A percentile compares a stretch with the other conserved stretches of the same genome.
Conservation (phyloP, 495 filamentous ascomycete species). For the Penicillium macrosclerotiorum region DNA sequence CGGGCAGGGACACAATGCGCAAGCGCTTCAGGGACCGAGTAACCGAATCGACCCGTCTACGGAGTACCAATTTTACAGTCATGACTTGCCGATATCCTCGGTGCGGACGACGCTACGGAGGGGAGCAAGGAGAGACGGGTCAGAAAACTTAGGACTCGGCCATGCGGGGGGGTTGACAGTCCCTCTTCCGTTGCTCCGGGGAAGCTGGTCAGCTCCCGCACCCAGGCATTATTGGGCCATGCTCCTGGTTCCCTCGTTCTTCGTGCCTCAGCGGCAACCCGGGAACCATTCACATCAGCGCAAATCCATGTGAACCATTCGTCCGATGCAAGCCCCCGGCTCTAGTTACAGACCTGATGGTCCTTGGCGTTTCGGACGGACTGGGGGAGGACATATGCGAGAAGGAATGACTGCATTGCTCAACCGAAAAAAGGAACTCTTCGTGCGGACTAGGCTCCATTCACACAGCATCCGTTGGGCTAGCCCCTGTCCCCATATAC, state of each 20-base stretch:
- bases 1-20: too few relatives aligned
- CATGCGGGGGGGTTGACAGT: constrained; percentile 36
- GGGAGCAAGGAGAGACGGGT: too few relatives aligned
- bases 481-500: too few relatives aligned
- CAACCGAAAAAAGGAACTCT: too few relatives aligned
- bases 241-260: neutral
- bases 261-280: neutral
- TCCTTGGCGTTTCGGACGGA: constrained; percentile 7
- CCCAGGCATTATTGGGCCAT: neutral
- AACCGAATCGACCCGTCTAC: too few relatives aligned
- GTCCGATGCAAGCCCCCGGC: constrained; percentile 13
- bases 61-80: too few relatives aligned
- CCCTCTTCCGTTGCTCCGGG: constrained; percentile 47
- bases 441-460: too few relatives aligned
- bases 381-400: constrained; percentile 1
- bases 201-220: constrained; percentile 16
- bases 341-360: neutral
- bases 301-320: constrained; percentile 17
- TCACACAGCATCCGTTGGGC: too few relatives aligned
- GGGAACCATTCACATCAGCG: neutral
- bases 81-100: too few relatives aligned
- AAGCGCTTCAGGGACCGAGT: neutral
- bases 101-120: too few relatives aligned
- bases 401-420: too few relatives aligned
- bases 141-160: too few relatives aligned